Evolutionary conservation across 2,329 filamentous ascomycete genomes (phyloP), one percentile per base, ranked within the genome.

Genomic region (Fusarium liriodendri): DNA sequence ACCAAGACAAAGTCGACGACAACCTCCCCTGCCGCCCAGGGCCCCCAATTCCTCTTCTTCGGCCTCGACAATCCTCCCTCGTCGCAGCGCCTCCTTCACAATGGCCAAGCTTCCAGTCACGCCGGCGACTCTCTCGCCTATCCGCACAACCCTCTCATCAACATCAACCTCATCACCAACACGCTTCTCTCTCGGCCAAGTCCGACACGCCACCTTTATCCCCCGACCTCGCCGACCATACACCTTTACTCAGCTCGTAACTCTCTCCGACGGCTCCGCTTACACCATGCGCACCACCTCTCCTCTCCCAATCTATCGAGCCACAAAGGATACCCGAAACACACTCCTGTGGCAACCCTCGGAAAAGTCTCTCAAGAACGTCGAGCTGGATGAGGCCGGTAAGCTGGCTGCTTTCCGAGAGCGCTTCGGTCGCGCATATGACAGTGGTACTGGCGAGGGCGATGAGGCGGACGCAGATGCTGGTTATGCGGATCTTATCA

Each of bases 221-320:
- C 89, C 89, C 71, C 94, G 97, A 18, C 95, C 95, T n/a, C 93
- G 95, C 80, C 91, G 95, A 7, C 96, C 97, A 47, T 98, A 98
- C 88, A 94, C 93, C 76, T 98, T 98, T 88, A 98, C 96, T n/a
- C 97, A 99, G 85, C 90, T 99, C 70, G 88, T 99, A 76, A 95
- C 95, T 63, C 92, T 98, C 74, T 94, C 93, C 45, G 97, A 99
- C 86, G 97, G 97, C 77, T 94, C 91, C 79, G 93, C 95, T 69
- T 98, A 91, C 84, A 91, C 93, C 58, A 88, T 92, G 79, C 93
- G 93, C 81, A 95, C 94, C 27, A 95, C 94, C 13, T 94, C 90
- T 13, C 94, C 94, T 0, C 76, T 84, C 38, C 87, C 89, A 4
- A 82, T 93, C 57, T 89, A 90, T 84, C 86, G 86, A 68, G 86